Conservation (phyloP, 768 basidiomycete species). For the Basidioascus undulatus region DNA sequence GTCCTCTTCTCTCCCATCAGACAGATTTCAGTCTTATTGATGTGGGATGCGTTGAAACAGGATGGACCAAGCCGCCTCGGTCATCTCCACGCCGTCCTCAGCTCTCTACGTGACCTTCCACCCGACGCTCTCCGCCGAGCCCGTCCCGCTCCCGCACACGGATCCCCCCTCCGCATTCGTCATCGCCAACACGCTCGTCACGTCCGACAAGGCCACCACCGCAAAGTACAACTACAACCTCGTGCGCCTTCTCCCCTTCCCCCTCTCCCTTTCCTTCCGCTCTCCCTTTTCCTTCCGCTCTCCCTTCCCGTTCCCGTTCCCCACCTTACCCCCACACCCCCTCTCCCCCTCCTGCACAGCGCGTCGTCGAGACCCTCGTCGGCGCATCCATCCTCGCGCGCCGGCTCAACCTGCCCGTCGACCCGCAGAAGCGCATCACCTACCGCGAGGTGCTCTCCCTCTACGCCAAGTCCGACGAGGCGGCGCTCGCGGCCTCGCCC, state of each 20-base stretch:
- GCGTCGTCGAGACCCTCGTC: conserved; percentile 71
- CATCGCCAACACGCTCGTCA: conserved; percentile 59
- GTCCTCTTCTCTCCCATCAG: conserved; percentile 10
- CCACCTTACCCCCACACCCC: no score
- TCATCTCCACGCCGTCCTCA: conserved; percentile 43
- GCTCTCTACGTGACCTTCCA: conserved; percentile 40
- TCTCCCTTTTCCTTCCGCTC: not conserved
- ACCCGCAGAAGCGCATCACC: conserved; percentile 32
- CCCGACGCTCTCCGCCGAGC: conserved; percentile 40
- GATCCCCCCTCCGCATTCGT: conserved; percentile 27
- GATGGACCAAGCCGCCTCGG: conserved; percentile 79
- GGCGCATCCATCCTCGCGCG: conserved; percentile 49
- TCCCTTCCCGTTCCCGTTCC: not conserved
- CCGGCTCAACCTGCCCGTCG: conserved; percentile 22
- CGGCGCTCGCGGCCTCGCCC: conserved; percentile 24
- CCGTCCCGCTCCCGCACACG: conserved; percentile 34
- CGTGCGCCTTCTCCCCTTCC: conserved; percentile 15
- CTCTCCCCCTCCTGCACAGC: not conserved
- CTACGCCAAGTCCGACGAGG: conserved; percentile 17
- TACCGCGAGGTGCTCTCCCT: conserved; percentile 40
- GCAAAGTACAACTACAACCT: conserved; percentile 65
- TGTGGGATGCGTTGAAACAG: conserved; percentile 22
- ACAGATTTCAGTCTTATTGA: not conserved
- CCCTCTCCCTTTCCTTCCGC: not conserved
- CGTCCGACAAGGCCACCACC: conserved; percentile 51